A percentile compares a stretch with the other conserved stretches of the same genome.
Conservation (phyloP, 371 early-diverging fungal genomes). For the Thermomucor indicae-seudaticae region DNA sequence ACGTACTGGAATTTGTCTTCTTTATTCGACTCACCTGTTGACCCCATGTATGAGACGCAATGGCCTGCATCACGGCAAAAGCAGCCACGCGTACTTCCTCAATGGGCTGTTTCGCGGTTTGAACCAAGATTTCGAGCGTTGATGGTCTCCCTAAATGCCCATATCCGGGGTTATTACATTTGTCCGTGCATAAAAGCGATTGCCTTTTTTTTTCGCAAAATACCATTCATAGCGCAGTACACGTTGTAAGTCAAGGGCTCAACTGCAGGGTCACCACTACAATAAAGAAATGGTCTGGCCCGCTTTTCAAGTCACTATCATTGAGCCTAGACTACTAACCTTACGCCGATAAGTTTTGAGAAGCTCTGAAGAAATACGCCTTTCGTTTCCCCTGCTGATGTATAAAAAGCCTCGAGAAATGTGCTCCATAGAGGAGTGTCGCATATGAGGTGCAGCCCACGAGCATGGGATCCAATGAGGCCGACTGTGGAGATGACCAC, state of each 20-base stretch:
- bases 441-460: conserved; percentile 21
- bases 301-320: neutral
- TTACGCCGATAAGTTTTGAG: conserved; percentile 37
- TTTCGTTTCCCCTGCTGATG: conserved; percentile 32
- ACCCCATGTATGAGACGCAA: conserved; percentile 42
- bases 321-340: conserved; percentile 15
- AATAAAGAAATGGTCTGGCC: neutral
- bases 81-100: conserved; percentile 33
- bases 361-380: conserved; percentile 31
- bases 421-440: conserved; percentile 6
- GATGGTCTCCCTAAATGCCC: conserved; percentile 12
- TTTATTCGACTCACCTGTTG: conserved; percentile 19
- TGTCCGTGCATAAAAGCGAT: conserved; percentile 3
- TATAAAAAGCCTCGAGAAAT: conserved; percentile 16
- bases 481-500: conserved; percentile 34
- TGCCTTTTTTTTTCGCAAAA: neutral
- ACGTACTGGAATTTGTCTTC: neutral
- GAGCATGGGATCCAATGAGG: conserved; percentile 28
- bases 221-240: conserved; percentile 23
- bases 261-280: conserved; percentile 11
- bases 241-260: conserved; percentile 25
- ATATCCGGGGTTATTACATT: no score
- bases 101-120: conserved; percentile 33
- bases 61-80: conserved; percentile 37
- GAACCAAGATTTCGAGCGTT: conserved; percentile 19